Conservation (phyloP, 495 filamentous ascomycete species). For the Penicillium taxi region DNA sequence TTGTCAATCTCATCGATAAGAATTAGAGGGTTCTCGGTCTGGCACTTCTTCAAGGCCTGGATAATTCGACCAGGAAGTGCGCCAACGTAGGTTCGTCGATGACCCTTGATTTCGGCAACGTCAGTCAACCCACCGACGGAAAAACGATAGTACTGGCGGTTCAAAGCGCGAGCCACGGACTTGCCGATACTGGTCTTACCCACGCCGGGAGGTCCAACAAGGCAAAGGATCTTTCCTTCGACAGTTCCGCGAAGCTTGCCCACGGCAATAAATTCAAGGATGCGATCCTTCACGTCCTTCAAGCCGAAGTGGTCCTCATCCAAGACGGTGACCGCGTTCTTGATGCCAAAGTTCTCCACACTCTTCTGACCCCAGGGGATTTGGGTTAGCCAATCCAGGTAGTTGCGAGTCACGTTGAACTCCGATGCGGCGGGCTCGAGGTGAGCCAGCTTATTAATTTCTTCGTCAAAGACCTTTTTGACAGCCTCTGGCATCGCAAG, state of each 20-base stretch:
- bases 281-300: constrained; percentile 98
- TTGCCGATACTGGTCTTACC: constrained; percentile 99
- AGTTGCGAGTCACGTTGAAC: constrained; percentile 99
- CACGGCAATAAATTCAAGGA: constrained; percentile 97
- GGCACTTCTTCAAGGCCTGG: constrained; percentile 97
- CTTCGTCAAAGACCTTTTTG: constrained; percentile 96
- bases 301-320: constrained; percentile 97
- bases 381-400: constrained; percentile 96
- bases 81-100: constrained; percentile 93
- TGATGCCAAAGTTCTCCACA: constrained; percentile 91
- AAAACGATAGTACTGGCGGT: constrained; percentile 95
- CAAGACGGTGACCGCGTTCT: constrained; percentile 79
- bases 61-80: constrained; percentile 94
- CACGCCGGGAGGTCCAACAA: constrained; percentile 93
- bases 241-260: constrained; percentile 95
- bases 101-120: constrained; percentile 99
- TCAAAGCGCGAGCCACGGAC: constrained; percentile 88
- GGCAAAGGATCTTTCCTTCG: constrained; percentile 97
- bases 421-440: constrained; percentile 92
- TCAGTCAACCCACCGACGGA: constrained; percentile 95
- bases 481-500: constrained; percentile 95
- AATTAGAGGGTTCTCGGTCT: constrained; percentile 95
- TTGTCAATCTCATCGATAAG: constrained; percentile 98
- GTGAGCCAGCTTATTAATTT: constrained; percentile 92
- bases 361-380: constrained; percentile 97